These are phyloP conservation scores for Neurospora sp. DNA, from an alignment of 495 filamentous ascomycete genomes.

Conservation along the genomic window DNA sequence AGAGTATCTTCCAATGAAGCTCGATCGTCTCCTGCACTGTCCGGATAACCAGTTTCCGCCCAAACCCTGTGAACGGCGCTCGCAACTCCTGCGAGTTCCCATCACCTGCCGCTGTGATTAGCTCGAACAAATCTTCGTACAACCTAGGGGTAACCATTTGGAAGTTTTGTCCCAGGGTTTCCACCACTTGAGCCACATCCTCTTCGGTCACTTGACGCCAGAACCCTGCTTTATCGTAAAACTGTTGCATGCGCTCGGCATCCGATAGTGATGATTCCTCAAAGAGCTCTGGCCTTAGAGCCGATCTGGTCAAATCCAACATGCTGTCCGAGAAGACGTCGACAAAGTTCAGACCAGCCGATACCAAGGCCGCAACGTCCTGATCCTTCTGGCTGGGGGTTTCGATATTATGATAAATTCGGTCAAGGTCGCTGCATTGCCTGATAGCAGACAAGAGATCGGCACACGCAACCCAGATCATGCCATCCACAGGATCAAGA, in stretches of 20 bases:
- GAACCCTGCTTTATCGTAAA: constrained; percentile 65
- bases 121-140: constrained; percentile 34
- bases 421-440: constrained; percentile 66
- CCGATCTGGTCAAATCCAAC: constrained; percentile 46
- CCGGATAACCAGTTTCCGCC: constrained; percentile 58
- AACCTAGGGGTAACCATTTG: constrained; percentile 43
- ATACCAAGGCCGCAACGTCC: constrained; percentile 39
- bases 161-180: constrained; percentile 47
- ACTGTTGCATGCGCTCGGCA: constrained; percentile 54
- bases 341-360: constrained; percentile 49
- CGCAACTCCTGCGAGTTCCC: constrained; percentile 24
- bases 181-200: constrained; percentile 43
- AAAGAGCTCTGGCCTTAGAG: constrained; percentile 58
- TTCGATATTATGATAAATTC: constrained; percentile 49
- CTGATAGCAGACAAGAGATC: constrained; percentile 70
- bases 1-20: constrained; percentile 56
- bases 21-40: constrained; percentile 70
- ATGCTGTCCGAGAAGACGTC: constrained; percentile 53
- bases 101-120: constrained; percentile 31
- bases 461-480: constrained; percentile 74
- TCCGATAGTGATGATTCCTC: constrained; percentile 55
- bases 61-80: constrained; percentile 54
- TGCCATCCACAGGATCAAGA: constrained; percentile 56
- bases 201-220: constrained; percentile 65
- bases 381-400: constrained; percentile 21